A percentile compares a stretch with the other conserved stretches of the same genome.
Evolutionary conservation across 768 basidiomycete genomes (phyloP).

Genomic region (Cystobasidiopsis lactophilus): DNA sequence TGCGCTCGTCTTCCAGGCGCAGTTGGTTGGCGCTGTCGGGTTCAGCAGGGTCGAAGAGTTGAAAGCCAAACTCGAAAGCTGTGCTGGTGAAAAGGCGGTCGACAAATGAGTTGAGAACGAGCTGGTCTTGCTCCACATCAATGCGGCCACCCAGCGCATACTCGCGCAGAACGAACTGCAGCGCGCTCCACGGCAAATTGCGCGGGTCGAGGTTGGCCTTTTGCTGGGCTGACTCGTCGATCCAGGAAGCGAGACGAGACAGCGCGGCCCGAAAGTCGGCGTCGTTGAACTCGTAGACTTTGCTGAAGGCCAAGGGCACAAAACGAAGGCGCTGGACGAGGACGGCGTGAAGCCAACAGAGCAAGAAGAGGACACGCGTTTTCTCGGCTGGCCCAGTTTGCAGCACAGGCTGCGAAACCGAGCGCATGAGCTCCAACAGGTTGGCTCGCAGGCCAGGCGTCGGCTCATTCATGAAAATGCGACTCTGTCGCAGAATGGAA

Average conservation of each 20-base stretch:
- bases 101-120: slow-evolving; percentile 77
- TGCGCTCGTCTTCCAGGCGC: slow-evolving; percentile 63
- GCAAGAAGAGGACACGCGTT: slow-evolving; percentile 73
- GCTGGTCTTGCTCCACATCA: slow-evolving; percentile 88
- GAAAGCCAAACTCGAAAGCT: slow-evolving; percentile 85
- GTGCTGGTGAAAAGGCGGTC: slow-evolving; percentile 64
- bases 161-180: slow-evolving; percentile 82
- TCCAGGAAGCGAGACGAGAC: slow-evolving; percentile 77
- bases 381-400: slow-evolving; percentile 80
- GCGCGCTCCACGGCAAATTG: slow-evolving; percentile 79
- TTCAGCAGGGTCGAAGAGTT: no score
- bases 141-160: slow-evolving; percentile 44
- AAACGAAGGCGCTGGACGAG: slow-evolving; percentile 93
- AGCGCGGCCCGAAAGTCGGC: slow-evolving; percentile 89
- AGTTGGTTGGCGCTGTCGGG: slow-evolving; percentile 35
- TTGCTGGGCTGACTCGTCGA: slow-evolving; percentile 56
- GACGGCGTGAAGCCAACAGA: slow-evolving; percentile 98
- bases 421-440: slow-evolving; percentile 63
- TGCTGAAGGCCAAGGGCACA: slow-evolving; percentile 88
- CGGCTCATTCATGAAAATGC: slow-evolving; percentile 96
- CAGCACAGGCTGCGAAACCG: slow-evolving; percentile 44
- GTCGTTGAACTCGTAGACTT: slow-evolving; percentile 95
- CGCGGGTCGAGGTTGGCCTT: slow-evolving; percentile 78
- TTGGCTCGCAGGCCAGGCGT: slow-evolving; percentile 94
- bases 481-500: slow-evolving; percentile 85